Evolutionary conservation across 495 filamentous ascomycete genomes (phyloP), one percentile per base, ranked within the genome.

Genomic region (Evansstolkia leycettana): DNA sequence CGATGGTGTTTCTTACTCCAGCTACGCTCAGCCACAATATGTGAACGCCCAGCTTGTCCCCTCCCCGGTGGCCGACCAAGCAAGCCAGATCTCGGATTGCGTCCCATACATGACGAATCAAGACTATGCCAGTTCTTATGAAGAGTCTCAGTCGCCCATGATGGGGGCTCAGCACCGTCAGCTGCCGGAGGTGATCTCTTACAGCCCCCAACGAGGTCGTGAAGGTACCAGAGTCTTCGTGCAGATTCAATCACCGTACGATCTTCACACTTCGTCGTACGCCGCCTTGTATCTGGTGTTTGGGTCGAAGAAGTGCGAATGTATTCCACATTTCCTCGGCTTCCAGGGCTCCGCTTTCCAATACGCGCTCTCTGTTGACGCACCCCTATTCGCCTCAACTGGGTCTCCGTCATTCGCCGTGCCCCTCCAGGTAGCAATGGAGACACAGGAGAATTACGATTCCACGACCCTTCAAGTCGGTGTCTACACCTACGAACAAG

Each of bases 301-400:
- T 51, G 89, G 84, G 7, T 67, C 72, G 5, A 72, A 77, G 45
- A 70, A 73, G 54, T 79, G 75, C 54, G 62, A 67, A 26, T 77
- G 78, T 19, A 62, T 74, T 12, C 59, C 84, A 7, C 62, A 67
- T 16, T 79, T 78, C 47, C 55, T 80, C 8, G 67, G 72, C 4
- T 69, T 69, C 40, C 70, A 75, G 34, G 70, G 64, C 26, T 65
- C 64, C 13, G 46, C 52, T 27, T 81, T 75, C 53, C 70, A 76
- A 37, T 95, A 92, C 52, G 65, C 65, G n/a, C 54, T 94, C 18
- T 70, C 76, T 13, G 75, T 74, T 3, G 74, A 84, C 26, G 82
- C 76, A 12, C 90, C 90, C 24, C 59, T 72, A 15, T 80, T 84
- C 36, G 54, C 73, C 31, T 55, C 64, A 28, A 94, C 83, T 12